Evolutionary conservation across 1,284 basidiomycete genomes (phyloP), one percentile per base, ranked within the genome.

Genomic region (Phylloporus sp.): DNA sequence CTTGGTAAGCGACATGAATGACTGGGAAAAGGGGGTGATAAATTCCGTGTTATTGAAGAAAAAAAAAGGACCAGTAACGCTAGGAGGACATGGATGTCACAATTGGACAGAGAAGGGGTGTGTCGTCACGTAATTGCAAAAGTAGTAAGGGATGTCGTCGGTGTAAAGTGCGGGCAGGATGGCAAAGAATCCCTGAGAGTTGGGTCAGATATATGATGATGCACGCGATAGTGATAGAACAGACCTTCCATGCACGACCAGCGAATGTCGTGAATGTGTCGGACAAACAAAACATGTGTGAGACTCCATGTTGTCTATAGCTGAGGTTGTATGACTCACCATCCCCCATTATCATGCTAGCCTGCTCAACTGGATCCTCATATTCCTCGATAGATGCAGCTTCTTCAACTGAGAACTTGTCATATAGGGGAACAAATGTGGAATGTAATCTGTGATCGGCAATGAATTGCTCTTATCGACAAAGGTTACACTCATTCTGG

Each of bases 401-500:
- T 55, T 65, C 62, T 53, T 60, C 37, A 20, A 70, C 3, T 1
- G 15, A 12, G 52, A 27, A n/a, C n/a, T n/a, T 1, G 64, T 53
- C 71, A 74, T 68, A 14, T 65, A 52, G 2, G 78, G 73, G 71
- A 76, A 80, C 53, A 77, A 60, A 10, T 41, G 64, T 49, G 75
- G 65, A 27, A 74, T 17, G n/a, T 75, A 77, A 20, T 74, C 72
- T 1, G 63, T 60, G 53, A 68, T 64, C 29, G 66, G 55, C 49
- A 69, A 64, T 1, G 47, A 70, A 29, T 63, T 63, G n/a, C 67
- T 71, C 4, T 19, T 14, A 37, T 73, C 25, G 1, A 77, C 66
- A 69, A 1, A 49, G 5, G 27, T 57, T 49, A 25, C 74, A 76
- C 27, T 77, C 75, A 10, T 77, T 64, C 17, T 65, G 49, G 43